Evolutionary conservation across 1,139 yeast genomes (phyloP).

Genomic region (Arxiozyma telluris): DNA sequence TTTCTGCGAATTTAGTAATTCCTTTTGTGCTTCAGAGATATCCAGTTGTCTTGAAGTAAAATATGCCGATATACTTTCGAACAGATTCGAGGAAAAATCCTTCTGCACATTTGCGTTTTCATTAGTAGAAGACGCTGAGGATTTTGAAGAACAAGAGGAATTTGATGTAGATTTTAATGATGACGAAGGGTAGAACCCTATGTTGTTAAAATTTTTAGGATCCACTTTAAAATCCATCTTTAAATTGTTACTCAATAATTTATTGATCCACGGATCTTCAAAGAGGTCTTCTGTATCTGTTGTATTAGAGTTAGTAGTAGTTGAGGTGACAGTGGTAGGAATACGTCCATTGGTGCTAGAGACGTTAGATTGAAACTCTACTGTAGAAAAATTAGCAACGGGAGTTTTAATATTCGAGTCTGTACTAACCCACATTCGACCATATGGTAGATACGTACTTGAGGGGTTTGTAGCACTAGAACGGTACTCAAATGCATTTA

Average conservation of each 20-base stretch:
- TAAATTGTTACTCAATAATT: constrained; percentile 31
- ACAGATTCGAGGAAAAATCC: neutral
- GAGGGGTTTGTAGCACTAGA: neutral
- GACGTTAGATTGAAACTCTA: too few species aligned
- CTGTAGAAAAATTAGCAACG: neutral
- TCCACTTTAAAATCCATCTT: constrained; percentile 22
- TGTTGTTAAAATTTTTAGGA: constrained; percentile 40
- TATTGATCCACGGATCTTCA: constrained; percentile 57
- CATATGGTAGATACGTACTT: neutral
- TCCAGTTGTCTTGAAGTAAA: constrained; percentile 56
- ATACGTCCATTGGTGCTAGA: too few species aligned
- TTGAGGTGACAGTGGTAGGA: neutral
- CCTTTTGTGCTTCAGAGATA: constrained; percentile 36
- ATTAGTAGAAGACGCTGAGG: too few species aligned
- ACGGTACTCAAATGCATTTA: constrained; percentile 18
- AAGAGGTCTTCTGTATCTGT: constrained; percentile 7
- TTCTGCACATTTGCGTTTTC: too few species aligned
- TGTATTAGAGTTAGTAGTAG: neutral
- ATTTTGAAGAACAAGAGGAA: neutral
- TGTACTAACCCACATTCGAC: neutral
- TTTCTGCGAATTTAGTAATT: neutral
- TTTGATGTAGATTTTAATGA: constrained; percentile 5
- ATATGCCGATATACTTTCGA: constrained; percentile 22
- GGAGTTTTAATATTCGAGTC: neutral
- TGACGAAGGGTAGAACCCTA: constrained; percentile 36